These are phyloP conservation scores for Metschnikowia gruessii DNA, from an alignment of 805 yeast species.

Conservation along the genomic window DNA sequence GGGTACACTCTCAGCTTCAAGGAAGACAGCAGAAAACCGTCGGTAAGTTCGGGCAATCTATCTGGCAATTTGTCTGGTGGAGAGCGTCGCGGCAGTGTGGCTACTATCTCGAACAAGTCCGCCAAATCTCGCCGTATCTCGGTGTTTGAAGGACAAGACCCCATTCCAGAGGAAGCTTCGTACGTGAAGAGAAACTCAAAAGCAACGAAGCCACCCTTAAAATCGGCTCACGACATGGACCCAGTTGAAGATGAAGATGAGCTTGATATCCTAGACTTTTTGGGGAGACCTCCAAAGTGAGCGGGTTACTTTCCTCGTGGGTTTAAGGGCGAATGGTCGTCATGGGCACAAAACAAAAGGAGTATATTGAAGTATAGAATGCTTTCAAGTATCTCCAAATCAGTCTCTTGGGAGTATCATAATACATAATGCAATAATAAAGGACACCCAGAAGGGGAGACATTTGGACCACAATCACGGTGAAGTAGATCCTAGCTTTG, in stretches of 20 bases:
- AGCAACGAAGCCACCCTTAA: background rate
- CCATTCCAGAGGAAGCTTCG: conserved; percentile 17
- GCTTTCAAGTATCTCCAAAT: no score
- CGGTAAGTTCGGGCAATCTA: conserved; percentile 2
- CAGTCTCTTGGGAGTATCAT: background rate
- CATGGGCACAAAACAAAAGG: no score
- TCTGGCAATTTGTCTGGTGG: conserved; percentile 7
- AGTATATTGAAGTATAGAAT: no score
- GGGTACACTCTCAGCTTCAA: conserved; percentile 27
- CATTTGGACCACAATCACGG: no score
- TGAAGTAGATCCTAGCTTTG: no score
- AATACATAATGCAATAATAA: background rate
- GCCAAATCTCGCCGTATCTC: conserved; percentile 16
- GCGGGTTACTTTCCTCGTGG: no score
- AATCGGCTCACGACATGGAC: background rate
- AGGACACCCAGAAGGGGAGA: background rate
- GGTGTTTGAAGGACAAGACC: conserved; percentile 13
- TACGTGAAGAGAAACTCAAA: conserved; percentile 4
- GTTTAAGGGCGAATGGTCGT: no score
- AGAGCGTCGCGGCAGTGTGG: conserved; percentile 16
- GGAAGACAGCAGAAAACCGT: conserved; percentile 6
- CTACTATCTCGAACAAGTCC: conserved; percentile 17
- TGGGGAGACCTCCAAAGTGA: conserved; percentile 34
- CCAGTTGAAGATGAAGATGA: conserved; percentile 23
- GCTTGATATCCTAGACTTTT: conserved; percentile 47